Base-by-base conservation (phyloP, 2,329 filamentous ascomycete species). In the Aspergillus ochraceus region DNA sequence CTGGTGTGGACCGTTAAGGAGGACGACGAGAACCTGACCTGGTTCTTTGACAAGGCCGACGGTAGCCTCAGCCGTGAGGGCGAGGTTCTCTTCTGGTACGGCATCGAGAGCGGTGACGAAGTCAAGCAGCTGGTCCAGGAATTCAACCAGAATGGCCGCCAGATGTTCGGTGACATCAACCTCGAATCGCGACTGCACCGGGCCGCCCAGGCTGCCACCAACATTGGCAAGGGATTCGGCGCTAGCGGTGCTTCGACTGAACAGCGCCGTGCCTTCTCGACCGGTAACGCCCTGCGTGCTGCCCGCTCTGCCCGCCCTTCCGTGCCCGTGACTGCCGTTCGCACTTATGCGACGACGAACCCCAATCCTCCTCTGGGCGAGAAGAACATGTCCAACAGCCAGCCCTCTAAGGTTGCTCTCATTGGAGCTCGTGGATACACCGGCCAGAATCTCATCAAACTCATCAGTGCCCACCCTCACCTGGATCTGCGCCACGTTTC, bases 31-130 rank as follows among this genome's bases (percentile, higher is more conserved):
- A 97, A 98, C 76, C 82, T 98, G 69, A 93, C 92, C 11, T 98
- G 94, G 95, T 97, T 98, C 83, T 96, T 96, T 68, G 93, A 97
- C 78, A 97, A 97, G 83, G 90, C 94, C 10, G 92, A 97, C 68
- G 94, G 95, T 58, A 97, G 91, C 77, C 85, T 97, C 69, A 91
- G 90, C 63, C 87, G 88, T 58, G 88, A 91, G 67, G 92, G 92
- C 60, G 91, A 93, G 71, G 91, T 97, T 45, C 88, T 98, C 71
- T 98, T 98, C 83, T 98, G 94, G 90, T 97, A 96, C 76, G 93
- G 93, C 55, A 87, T 95, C 60, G 90, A 95, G 66, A 88, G 88
- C 57, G 87, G 89, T 32, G 88, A 91, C 54, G 90, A 96, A 74
- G 89, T 97, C 22, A 88, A 89, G 68, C 85, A 90, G 65, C 83